Evolutionary conservation across 2,329 filamentous ascomycete species (phyloP), one percentile per base, ranked within the genome.

Genomic region (Colletotrichum orbiculare): DNA sequence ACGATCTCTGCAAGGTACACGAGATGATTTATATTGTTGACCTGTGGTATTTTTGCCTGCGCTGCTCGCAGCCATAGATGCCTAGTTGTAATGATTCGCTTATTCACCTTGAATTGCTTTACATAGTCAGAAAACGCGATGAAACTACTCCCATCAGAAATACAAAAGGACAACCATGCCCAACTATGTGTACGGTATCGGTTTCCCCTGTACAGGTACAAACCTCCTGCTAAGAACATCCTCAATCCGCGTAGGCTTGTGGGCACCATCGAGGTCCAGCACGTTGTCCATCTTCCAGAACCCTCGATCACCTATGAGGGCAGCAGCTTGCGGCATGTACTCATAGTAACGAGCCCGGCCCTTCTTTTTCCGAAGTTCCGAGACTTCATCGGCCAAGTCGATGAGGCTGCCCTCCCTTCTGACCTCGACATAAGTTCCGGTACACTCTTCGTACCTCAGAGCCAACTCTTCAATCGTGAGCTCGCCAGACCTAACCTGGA

Each of bases 381-480:
- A 38, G 5, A 63, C 15, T 9, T 63, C 60, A 12, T 45, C 54
- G 4, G 53, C 60, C 5, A 63, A 54, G 37, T 57, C 53, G 8
- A 45, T n/a, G n/a, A 63, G 37, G 45, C 41, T 48, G 8, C 60
- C 60, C 7, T 63, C 46, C 6, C 54, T 39, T 12, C 15, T 58
- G 6, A 58, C 54, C 11, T 64, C 61, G 8, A 64, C 50, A 13
- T 60, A 49, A 2, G 48, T 60, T 4, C 54, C 59, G 4, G 59
- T 62, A 1, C 43, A 6, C 45, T 66, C 60, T 33, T 63, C 52
- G 12, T 58, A 66, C 37, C 38, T 38, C 3, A 47, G 39, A 4
- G 59, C 63, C 15, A 63, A 38, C 37, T 66, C 64, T 15, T 58
- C 59, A 2, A 66, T 49, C 2, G 58, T 63, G 25, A 48, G 35